Conservation (phyloP, 2,329 filamentous ascomycete species). For the Metarhizium sp. region DNA sequence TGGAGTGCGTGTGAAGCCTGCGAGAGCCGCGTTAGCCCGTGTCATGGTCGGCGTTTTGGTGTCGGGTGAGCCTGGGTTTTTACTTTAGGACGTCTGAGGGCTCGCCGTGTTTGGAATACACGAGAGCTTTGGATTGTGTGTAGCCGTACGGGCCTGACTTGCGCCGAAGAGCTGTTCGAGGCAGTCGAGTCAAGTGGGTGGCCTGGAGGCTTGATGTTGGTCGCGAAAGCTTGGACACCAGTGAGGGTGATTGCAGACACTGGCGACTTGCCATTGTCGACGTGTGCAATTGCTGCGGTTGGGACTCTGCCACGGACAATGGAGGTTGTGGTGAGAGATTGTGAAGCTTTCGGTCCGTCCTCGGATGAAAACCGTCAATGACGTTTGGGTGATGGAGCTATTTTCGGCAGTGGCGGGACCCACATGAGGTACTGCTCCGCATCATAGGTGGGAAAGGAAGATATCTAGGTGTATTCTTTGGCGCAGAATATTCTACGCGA, state of each 20-base stretch:
- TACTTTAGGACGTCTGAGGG: constrained; percentile 60
- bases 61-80: constrained; percentile 13
- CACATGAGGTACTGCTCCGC: background rate
- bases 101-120: constrained; percentile 66
- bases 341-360: background rate
- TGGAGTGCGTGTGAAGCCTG: constrained; percentile 65
- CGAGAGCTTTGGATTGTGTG: constrained; percentile 74
- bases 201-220: constrained; percentile 12
- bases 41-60: background rate
- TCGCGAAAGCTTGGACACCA: constrained; percentile 13
- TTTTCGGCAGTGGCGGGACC: too few species aligned
- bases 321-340: background rate
- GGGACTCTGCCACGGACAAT: too few species aligned
- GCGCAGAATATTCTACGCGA: too few species aligned
- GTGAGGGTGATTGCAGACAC: constrained; percentile 13
- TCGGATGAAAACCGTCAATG: background rate
- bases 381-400: background rate
- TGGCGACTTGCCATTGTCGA: constrained; percentile 14
- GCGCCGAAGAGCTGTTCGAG: constrained; percentile 26
- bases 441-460: background rate
- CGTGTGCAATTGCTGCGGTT: background rate
- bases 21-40: background rate
- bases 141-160: constrained; percentile 66
- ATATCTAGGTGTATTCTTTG: background rate
- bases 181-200: constrained; percentile 10